These are phyloP conservation scores for Blastocystis sp. DNA, from an alignment of 352 stramenopile species.

Conservation along the genomic window DNA sequence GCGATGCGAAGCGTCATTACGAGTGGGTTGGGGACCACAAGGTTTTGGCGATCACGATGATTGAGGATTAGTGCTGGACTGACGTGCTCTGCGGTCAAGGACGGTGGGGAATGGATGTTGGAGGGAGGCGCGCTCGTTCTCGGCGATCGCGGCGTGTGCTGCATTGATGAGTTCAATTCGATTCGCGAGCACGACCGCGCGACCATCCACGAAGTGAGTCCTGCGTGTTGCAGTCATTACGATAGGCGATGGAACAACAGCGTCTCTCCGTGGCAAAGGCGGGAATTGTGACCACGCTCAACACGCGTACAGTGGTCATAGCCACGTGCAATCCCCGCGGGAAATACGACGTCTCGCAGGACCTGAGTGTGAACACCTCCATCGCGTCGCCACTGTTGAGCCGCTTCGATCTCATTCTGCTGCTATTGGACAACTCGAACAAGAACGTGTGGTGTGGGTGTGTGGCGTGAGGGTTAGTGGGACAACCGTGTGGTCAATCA, in stretches of 20 bases:
- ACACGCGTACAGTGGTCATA: slow-evolving; percentile 83
- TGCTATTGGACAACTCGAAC: slow-evolving; percentile 80
- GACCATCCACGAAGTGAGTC: slow-evolving; percentile 81
- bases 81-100: slow-evolving; percentile 84
- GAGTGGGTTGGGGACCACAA: slow-evolving; percentile 83
- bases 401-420: slow-evolving; percentile 84
- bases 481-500: slow-evolving; percentile 83
- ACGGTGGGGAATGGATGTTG: slow-evolving; percentile 85
- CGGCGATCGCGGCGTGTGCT: slow-evolving; percentile 83
- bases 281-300: slow-evolving; percentile 83
- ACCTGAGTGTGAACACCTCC: slow-evolving; percentile 83
- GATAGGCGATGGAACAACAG: slow-evolving; percentile 83
- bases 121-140: slow-evolving; percentile 83
- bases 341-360: slow-evolving; percentile 76
- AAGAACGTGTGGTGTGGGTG: neutral
- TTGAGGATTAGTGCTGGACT: slow-evolving; percentile 78
- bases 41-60: neutral
- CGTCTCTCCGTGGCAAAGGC: slow-evolving; percentile 85
- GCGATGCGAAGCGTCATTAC: slow-evolving; percentile 84
- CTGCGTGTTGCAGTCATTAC: neutral
- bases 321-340: slow-evolving; percentile 84
- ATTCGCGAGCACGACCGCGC: slow-evolving; percentile 84
- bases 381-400: slow-evolving; percentile 83
- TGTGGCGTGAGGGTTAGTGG: slow-evolving; percentile 77
- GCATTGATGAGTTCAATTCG: slow-evolving; percentile 86